phyloP scores from a whole-genome alignment of 1,284 basidiomycete species.

The Apiotrichum veenhuisii region DNA sequence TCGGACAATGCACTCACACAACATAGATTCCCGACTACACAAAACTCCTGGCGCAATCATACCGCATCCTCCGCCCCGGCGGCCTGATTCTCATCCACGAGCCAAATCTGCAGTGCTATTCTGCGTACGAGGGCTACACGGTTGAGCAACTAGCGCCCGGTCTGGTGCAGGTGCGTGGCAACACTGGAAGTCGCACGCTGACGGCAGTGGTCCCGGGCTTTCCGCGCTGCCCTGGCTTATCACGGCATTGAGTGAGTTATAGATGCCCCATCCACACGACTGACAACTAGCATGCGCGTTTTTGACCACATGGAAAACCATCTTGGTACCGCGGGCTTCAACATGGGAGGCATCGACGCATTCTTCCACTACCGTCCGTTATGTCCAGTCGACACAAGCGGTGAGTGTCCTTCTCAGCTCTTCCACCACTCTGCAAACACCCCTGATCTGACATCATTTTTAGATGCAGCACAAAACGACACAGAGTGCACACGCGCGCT shows the following conservation, averaged over 20 bases:
- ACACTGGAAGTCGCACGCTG: not conserved
- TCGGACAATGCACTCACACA: too few species aligned
- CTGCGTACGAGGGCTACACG: constrained; percentile 8
- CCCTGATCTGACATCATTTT: constrained; percentile 7
- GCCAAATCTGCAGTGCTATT: constrained; percentile 9
- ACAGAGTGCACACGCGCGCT: constrained; percentile 6
- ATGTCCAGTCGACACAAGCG: constrained; percentile 1
- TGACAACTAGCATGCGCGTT: constrained; percentile 5
- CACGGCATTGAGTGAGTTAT: constrained; percentile 19
- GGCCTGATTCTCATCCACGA: constrained; percentile 23
- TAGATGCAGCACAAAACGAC: constrained; percentile 4
- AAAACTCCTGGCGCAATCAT: constrained; percentile 5
- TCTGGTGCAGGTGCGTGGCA: not conserved
- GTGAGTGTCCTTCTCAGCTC: not conserved
- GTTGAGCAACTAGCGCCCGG: not conserved
- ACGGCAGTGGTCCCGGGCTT: not conserved
- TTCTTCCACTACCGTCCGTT: constrained; percentile 14
- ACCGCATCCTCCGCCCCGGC: constrained; percentile 19
- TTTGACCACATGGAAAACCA: constrained; percentile 15
- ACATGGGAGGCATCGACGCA: constrained; percentile 1
- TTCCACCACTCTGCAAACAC: too few species aligned
- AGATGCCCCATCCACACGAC: not conserved
- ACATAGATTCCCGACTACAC: constrained; percentile 16
- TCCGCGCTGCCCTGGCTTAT: not conserved
- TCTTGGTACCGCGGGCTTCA: constrained; percentile 15